phyloP scores from a whole-genome alignment of 2,329 filamentous ascomycete genomes.

The Penicillium brevicompactum region DNA sequence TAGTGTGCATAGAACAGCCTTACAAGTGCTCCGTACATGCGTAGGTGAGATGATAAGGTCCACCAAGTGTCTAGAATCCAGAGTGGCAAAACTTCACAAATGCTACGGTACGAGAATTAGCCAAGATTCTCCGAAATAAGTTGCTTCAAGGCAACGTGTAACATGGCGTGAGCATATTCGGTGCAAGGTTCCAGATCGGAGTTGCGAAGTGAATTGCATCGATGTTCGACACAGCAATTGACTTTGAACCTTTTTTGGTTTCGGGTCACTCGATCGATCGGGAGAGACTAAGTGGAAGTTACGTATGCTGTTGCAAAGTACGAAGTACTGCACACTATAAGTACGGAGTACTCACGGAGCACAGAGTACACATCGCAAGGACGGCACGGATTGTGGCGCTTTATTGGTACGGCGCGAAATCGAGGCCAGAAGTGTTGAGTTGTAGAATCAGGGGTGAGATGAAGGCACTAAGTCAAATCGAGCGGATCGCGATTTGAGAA shows the following conservation, averaged over 20 bases:
- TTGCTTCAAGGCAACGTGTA: background rate
- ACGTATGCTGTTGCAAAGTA: background rate
- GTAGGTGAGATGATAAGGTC: background rate
- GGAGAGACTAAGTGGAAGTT: conserved; percentile 17
- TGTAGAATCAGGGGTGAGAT: background rate
- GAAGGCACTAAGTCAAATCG: conserved; percentile 2
- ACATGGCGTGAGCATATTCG: background rate
- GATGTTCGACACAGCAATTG: conserved; percentile 8
- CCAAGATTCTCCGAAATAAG: background rate
- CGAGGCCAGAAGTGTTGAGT: background rate
- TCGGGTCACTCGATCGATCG: conserved; percentile 22
- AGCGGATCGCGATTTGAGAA: conserved; percentile 3
- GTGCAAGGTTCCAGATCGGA: conserved; percentile 1
- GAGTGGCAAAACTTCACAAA: background rate
- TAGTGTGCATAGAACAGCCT: background rate
- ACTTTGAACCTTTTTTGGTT: conserved; percentile 17
- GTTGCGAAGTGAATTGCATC: background rate
- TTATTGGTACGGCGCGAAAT: background rate
- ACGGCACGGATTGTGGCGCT: background rate
- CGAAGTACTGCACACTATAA: background rate
- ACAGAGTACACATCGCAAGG: conserved; percentile 13
- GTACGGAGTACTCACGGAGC: background rate
- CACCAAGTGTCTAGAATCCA: conserved; percentile 1
- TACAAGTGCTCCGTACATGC: background rate
- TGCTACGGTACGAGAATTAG: background rate